Evolutionary conservation across 2,329 filamentous ascomycete species (phyloP), one percentile per base, ranked within the genome.

Genomic region (Mycosphaerelloides madeirae): DNA sequence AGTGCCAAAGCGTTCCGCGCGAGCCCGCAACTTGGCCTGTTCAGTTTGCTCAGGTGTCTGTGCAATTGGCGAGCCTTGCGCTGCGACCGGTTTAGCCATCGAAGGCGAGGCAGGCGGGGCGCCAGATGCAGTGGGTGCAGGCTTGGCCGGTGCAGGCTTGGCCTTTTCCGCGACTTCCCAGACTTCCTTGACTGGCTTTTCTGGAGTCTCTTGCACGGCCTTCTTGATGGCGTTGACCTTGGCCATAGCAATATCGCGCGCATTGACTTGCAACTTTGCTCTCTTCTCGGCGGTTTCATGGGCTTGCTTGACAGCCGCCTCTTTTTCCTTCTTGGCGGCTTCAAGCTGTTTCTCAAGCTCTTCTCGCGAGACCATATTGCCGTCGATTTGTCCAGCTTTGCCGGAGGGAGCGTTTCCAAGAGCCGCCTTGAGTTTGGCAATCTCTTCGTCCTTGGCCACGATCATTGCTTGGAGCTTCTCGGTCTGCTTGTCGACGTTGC

Each of bases 161-260:
- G 80, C 77, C 41, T 69, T 73, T 67, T 91, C 90, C 0, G 85
- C 89, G 42, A 86, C 71, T 52, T 84, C 81, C 86, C 87, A 96
- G 0, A 96, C 90, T 65, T 96, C 89, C 8, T 73, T 79, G 3
- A 97, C 88, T 0, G 89, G 80, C 62, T 81, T 83, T 57, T 91
- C 76, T 0, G 91, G 91, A 1, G 90, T 96, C 37, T 95, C 85
- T n/a, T 76, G 77, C 0, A 85, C 88, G 11, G 91, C 90, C 36
- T 81, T 85, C 59, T 89, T 79, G 3, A 97, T 85, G 1, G 93
- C 80, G 1, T 79, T 77, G 25, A 94, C 69, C 69, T 93, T 94
- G 3, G 84, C 85, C 39, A 75, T 75, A 0, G 82, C 79, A 7
- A 71, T 69, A 50, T 77, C 79, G 36, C 76, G 69, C 61, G 83